Evolutionary conservation across 2,329 filamentous ascomycete genomes (phyloP).

Genomic region (Lasiodiplodia sp.): DNA sequence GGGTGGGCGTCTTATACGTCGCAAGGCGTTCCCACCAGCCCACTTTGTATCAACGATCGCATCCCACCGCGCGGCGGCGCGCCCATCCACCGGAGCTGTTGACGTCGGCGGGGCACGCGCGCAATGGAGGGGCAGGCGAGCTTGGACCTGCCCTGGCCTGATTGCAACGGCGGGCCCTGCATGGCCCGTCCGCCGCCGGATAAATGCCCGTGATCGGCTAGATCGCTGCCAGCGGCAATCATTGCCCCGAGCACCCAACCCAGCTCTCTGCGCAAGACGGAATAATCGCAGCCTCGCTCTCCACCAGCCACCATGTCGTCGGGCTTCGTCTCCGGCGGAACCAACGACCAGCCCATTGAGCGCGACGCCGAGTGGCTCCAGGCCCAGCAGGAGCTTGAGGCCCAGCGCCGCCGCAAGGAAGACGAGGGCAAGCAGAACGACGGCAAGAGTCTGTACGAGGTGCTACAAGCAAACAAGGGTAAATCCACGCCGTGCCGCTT

Average conservation of each 20-base stretch:
- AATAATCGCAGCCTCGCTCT: conserved; percentile 4
- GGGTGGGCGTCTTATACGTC: conserved; percentile 18
- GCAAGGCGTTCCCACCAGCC: neutral
- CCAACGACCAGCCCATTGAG: conserved; percentile 44
- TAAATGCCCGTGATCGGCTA: neutral
- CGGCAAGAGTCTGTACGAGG: conserved; percentile 74
- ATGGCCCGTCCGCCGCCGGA: neutral
- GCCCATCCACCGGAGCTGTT: neutral
- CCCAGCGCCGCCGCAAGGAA: conserved; percentile 62
- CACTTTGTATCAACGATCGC: conserved; percentile 8
- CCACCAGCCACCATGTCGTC: conserved; percentile 21
- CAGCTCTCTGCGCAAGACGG: neutral
- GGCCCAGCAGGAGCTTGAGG: conserved; percentile 70
- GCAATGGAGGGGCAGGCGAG: conserved; percentile 13
- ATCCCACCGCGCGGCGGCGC: conserved; percentile 16
- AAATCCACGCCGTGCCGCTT: conserved; percentile 27
- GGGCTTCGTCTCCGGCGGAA: conserved; percentile 35
- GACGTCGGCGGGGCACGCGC: conserved; percentile 14
- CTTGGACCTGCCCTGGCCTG: conserved; percentile 13
- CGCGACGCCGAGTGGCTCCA: conserved; percentile 68
- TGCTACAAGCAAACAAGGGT: conserved; percentile 85
- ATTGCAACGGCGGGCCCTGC: neutral
- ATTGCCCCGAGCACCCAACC: conserved; percentile 3
- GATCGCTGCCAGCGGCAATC: neutral
- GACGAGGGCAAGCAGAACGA: conserved; percentile 58